phyloP scores from a whole-genome alignment of 306 rosid genomes.

The Acacia crassicarpa region DNA sequence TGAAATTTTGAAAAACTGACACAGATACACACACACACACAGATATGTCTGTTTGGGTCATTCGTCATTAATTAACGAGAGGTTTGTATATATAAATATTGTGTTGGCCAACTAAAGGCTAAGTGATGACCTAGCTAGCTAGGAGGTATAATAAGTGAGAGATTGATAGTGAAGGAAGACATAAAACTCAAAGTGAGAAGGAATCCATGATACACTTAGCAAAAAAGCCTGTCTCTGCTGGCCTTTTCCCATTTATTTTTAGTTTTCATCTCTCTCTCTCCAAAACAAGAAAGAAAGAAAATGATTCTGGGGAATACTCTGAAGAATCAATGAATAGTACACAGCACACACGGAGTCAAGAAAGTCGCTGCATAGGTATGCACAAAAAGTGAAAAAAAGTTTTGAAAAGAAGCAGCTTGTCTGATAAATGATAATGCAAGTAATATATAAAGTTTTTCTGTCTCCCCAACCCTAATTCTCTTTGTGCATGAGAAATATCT shows the following conservation, averaged over 20 bases:
- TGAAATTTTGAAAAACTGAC: conserved; percentile 18
- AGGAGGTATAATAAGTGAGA: background rate
- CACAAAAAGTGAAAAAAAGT: conserved; percentile 40
- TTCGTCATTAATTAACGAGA: too few species aligned
- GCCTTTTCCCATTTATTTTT: background rate
- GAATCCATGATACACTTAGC: conserved; percentile 4
- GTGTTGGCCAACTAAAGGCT: background rate
- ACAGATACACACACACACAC: background rate
- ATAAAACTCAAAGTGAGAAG: conserved; percentile 15
- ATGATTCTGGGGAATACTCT: conserved; percentile 14
- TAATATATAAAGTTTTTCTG: background rate
- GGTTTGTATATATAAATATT: background rate
- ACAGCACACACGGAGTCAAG: background rate
- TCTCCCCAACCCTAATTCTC: conserved; percentile 45
- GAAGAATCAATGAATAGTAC: conserved; percentile 29
- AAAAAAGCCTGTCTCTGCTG: background rate
- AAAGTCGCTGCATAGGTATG: background rate
- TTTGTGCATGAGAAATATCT: conserved; percentile 7
- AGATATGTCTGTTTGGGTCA: background rate
- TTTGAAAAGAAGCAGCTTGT: conserved; percentile 25
- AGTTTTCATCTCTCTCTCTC: conserved; percentile 3
- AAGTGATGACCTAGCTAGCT: background rate
- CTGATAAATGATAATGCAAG: background rate
- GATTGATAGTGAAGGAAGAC: background rate
- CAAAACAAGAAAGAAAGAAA: background rate